These are phyloP conservation scores for Tetrapisispora nanseiensis DNA, from an alignment of 805 yeast genomes.

Conservation along the genomic window DNA sequence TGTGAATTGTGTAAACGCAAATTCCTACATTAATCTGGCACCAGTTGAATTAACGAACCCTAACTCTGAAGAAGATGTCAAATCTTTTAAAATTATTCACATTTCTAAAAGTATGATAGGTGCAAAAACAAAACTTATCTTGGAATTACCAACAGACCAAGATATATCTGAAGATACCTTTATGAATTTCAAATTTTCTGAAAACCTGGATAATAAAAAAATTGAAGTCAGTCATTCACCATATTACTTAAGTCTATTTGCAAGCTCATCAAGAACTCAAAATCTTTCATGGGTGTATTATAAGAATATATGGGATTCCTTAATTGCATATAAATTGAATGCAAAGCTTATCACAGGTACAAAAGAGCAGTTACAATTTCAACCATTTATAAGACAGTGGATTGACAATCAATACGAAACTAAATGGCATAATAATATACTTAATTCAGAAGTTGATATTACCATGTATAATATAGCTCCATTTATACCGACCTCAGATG, in stretches of 20 bases:
- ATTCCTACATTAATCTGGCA: not conserved
- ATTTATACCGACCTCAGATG: slow-evolving; percentile 39
- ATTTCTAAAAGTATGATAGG: slow-evolving; percentile 32
- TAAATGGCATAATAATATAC: slow-evolving; percentile 62
- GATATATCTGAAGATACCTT: slow-evolving; percentile 14
- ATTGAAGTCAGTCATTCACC: slow-evolving; percentile 6
- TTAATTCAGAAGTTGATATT: slow-evolving; percentile 32
- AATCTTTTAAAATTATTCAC: slow-evolving; percentile 42
- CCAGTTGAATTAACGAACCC: slow-evolving; percentile 34
- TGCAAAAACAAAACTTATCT: slow-evolving; percentile 41
- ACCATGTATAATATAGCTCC: slow-evolving; percentile 60
- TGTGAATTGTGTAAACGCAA: not conserved
- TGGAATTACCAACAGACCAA: slow-evolving; percentile 4
- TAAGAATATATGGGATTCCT: slow-evolving; percentile 19
- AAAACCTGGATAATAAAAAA: not conserved
- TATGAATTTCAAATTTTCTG: slow-evolving; percentile 14
- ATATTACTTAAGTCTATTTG: slow-evolving; percentile 8
- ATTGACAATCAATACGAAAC: slow-evolving; percentile 58
- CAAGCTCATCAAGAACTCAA: not conserved
- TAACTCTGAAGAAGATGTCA: slow-evolving; percentile 39
- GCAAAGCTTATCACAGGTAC: slow-evolving; percentile 5
- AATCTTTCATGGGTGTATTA: not conserved
- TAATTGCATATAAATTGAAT: slow-evolving; percentile 17
- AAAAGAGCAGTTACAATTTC: slow-evolving; percentile 28
- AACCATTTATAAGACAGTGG: slow-evolving; percentile 63